phyloP scores from a whole-genome alignment of 2,329 filamentous ascomycete genomes.

The Fusarium mexicanum region DNA sequence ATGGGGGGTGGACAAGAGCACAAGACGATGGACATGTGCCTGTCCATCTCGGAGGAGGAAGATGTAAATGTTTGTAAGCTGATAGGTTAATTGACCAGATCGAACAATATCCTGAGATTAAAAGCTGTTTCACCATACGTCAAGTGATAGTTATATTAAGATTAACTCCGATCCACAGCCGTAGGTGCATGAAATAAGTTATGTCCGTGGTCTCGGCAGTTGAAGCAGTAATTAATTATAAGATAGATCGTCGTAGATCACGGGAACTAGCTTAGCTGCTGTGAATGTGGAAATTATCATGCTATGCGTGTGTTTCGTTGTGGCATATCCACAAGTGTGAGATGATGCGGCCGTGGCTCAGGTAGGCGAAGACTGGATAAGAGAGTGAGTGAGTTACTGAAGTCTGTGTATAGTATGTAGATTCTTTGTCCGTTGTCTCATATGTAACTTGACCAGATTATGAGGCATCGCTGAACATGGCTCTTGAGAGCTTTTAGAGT shows the following conservation, averaged over 20 bases:
- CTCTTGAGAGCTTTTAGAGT: neutral
- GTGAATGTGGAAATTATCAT: conserved; percentile 4
- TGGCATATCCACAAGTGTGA: neutral
- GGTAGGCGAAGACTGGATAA: neutral
- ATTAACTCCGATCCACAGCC: neutral
- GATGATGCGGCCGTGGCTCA: neutral
- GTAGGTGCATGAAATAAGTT: neutral
- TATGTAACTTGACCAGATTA: neutral
- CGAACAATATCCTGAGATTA: conserved; percentile 5
- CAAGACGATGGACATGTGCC: conserved; percentile 11
- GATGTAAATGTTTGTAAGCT: conserved; percentile 34
- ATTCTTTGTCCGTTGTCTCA: neutral
- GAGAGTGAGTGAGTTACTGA: neutral
- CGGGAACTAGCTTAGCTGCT: conserved; percentile 26
- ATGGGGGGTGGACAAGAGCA: conserved; percentile 1
- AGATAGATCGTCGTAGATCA: conserved; percentile 4
- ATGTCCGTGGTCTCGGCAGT: neutral
- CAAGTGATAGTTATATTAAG: conserved; percentile 4
- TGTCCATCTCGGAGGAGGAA: conserved; percentile 19
- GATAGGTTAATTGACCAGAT: conserved; percentile 34
- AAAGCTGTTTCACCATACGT: neutral
- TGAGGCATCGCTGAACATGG: neutral
- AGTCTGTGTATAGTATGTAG: neutral
- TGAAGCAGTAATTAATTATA: neutral
- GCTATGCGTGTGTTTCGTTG: neutral